phyloP scores from a whole-genome alignment of 106 monocot species.

The Allium cepa region DNA sequence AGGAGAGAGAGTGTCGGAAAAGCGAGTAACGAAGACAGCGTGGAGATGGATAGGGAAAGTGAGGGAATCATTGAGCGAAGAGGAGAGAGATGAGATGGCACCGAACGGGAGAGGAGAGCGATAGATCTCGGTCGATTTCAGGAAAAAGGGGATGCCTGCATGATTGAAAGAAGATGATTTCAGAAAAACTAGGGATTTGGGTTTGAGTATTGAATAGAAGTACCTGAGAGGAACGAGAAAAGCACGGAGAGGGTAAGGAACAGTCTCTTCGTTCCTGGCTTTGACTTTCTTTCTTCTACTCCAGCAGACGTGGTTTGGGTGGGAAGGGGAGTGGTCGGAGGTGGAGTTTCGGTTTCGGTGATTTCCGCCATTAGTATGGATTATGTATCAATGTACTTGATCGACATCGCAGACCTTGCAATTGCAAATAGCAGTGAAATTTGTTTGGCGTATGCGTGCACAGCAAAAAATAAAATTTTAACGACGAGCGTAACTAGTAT shows the following conservation, averaged over 20 bases:
- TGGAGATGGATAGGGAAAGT: conserved; percentile 54
- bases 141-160: conserved; percentile 52
- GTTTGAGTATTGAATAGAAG: too few species aligned
- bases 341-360: background rate
- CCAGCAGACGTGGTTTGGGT: background rate
- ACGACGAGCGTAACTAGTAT: too few species aligned
- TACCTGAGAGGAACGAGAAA: conserved; percentile 59
- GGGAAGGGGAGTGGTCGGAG: background rate
- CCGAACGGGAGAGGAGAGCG: conserved; percentile 68
- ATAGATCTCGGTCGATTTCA: conserved; percentile 79
- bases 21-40: conserved; percentile 42
- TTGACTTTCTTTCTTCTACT: conserved; percentile 23
- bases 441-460: too few species aligned
- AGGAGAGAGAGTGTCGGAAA: background rate
- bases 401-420: too few species aligned
- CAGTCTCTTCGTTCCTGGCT: conserved; percentile 73
- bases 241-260: conserved; percentile 67
- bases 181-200: background rate
- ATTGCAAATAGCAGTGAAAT: too few species aligned
- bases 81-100: conserved; percentile 48
- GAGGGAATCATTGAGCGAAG: conserved; percentile 12
- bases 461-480: too few species aligned
- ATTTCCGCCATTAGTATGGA: background rate
- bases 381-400: too few species aligned
- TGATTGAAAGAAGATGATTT: background rate